Conservation (phyloP, 2,329 filamentous ascomycete genomes). For the Nigrograna mackinnonii region DNA sequence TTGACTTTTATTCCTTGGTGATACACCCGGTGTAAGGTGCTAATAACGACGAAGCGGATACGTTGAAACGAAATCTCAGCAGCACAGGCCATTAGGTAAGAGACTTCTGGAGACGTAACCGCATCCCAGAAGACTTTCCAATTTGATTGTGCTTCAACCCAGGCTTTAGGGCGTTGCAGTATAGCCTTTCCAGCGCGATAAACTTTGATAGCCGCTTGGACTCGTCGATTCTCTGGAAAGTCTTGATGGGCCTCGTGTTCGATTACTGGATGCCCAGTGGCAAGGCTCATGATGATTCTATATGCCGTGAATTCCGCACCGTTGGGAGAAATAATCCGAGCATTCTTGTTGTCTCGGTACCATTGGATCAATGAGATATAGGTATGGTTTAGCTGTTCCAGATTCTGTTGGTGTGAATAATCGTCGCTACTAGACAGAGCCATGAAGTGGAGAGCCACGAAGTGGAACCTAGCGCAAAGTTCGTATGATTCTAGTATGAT, state of each 20-base stretch:
- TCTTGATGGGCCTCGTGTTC: slow-evolving; percentile 60
- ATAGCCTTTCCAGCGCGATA: slow-evolving; percentile 60
- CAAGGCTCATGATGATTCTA: slow-evolving; percentile 55
- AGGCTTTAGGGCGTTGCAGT: slow-evolving; percentile 54
- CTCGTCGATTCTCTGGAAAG: slow-evolving; percentile 54
- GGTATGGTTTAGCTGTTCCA: slow-evolving; percentile 67
- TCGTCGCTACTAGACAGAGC: slow-evolving; percentile 45
- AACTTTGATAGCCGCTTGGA: slow-evolving; percentile 61
- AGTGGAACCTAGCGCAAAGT: slow-evolving; percentile 66
- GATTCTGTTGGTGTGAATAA: slow-evolving; percentile 59
- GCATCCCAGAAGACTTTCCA: slow-evolving; percentile 62
- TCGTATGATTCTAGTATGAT: slow-evolving; percentile 65
- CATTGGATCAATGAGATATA: slow-evolving; percentile 63
- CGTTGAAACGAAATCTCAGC: slow-evolving; percentile 66
- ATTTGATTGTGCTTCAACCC: slow-evolving; percentile 61
- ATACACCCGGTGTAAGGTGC: slow-evolving; percentile 58
- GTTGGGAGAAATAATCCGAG: slow-evolving; percentile 54
- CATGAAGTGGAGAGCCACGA: slow-evolving; percentile 64
- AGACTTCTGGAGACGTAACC: slow-evolving; percentile 57
- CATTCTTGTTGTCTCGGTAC: slow-evolving; percentile 42
- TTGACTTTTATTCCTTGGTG: slow-evolving; percentile 53
- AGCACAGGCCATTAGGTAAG: slow-evolving; percentile 67
- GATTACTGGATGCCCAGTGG: slow-evolving; percentile 53
- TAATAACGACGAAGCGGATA: slow-evolving; percentile 59
- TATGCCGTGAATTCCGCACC: slow-evolving; percentile 69